Base-by-base conservation (phyloP, 2,329 filamentous ascomycete species). In the Hymenoscyphus fraxineus region DNA sequence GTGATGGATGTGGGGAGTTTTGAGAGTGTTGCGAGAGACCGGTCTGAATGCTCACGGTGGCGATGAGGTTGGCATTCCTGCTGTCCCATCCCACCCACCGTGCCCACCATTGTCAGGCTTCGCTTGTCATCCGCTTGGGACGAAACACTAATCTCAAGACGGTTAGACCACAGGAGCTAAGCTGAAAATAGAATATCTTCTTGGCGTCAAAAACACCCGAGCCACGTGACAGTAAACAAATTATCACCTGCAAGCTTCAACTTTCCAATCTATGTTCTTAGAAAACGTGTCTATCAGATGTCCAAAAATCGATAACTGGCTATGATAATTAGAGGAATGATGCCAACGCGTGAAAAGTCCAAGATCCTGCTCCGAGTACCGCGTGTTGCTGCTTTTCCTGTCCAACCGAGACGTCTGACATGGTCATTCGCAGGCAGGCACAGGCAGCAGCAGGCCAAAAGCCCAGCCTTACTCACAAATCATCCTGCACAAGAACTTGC, bases 361-460 rank as follows among this genome's bases (percentile, higher is more conserved):
- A 27, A 27, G 27, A 27, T 27, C 27, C 27, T 27, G 27, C 27
- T 27, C 27, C 27, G 27, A 27, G 27, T 27, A 27, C n/a, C n/a
- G 19, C 22, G 19, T 51, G 44, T 51, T 51, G 44, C 44, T 10
- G 41, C 41, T 47, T 47, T 47, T 19, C 16, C 19, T 58, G 27
- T 27, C 27, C 27, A 3, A 27, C 27, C 27, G 57, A 22, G 56
- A 38, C 56, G 19, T 13, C 35, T 59, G 57, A 59, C 57, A 19
- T 35, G 16, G 15, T 39, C 57, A 38, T 41, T 39, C 39, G 57
- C 27, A 27, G 27, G 27, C 27, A 27, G 27, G 27, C 27, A 27
- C 57, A 59, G 57, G 57, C 57, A 59, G 57, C 57, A 35, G 57
- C 35, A 19, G 44, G 12, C 5, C 44, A 51, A 22, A 51, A 51